Conservation (phyloP, 495 filamentous ascomycete genomes). For the Rusavskia elegans region DNA sequence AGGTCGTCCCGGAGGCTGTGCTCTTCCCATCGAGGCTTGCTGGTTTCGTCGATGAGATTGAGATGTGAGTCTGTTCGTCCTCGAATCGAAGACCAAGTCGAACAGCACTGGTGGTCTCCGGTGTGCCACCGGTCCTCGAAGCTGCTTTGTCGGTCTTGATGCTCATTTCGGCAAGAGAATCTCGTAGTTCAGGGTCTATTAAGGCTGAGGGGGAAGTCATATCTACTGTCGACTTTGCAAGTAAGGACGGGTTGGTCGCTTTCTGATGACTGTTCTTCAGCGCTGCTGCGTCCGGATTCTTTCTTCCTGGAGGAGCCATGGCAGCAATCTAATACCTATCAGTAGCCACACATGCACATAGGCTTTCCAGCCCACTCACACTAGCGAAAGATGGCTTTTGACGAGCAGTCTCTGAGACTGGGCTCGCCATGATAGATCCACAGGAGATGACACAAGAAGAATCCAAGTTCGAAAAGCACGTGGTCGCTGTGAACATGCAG, state of each 20-base stretch:
- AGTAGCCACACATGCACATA: not conserved
- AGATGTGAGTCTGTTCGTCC: conserved; percentile 50
- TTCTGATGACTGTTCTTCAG: conserved; percentile 3
- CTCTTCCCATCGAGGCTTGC: conserved; percentile 84
- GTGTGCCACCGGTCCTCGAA: not conserved
- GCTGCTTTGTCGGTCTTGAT: conserved; percentile 6
- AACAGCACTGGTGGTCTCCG: conserved; percentile 9
- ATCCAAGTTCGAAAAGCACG: conserved; percentile 3
- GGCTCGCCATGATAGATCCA: conserved; percentile 12
- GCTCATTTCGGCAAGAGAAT: conserved; percentile 9
- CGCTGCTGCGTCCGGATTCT: not conserved
- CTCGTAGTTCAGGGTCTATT: conserved; percentile 7
- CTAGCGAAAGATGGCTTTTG: conserved; percentile 29
- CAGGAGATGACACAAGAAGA: conserved; percentile 6
- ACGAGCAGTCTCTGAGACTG: conserved; percentile 5
- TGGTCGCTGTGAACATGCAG: not conserved
- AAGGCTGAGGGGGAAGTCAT: not conserved
- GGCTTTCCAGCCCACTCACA: conserved; percentile 3
- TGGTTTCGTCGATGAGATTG: conserved; percentile 63
- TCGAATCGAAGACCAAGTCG: conserved; percentile 17
- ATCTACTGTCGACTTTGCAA: not conserved
- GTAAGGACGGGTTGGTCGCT: not conserved
- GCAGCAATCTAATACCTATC: conserved; percentile 10
- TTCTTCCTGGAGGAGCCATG: conserved; percentile 10
- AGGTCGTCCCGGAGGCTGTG: conserved; percentile 77